phyloP scores from a whole-genome alignment of 176 grass and related monocot species.

The Phoenix roebelenii region DNA sequence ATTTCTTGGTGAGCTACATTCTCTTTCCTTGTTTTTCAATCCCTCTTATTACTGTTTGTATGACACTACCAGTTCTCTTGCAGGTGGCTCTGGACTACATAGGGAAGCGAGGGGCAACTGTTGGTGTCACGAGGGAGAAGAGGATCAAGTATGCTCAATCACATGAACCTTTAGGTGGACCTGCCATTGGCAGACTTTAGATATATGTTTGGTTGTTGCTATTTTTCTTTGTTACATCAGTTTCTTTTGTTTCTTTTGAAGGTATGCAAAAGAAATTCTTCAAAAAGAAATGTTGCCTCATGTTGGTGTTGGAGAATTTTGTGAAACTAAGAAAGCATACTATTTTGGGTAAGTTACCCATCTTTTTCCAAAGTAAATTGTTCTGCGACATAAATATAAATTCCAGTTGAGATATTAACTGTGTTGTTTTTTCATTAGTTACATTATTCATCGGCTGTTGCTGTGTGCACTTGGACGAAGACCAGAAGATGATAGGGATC shows the following conservation, averaged over 20 bases:
- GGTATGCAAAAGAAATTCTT: slow-evolving; percentile 97
- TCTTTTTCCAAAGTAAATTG: background rate
- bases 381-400: too few relatives aligned
- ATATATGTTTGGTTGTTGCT: too few relatives aligned
- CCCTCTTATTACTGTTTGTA: too few relatives aligned
- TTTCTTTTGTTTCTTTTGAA: slow-evolving; percentile 18
- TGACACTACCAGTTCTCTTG: background rate
- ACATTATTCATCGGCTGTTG: slow-evolving; percentile 96
- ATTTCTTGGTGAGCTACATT: too few relatives aligned
- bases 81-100: slow-evolving; percentile 98
- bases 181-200: too few relatives aligned
- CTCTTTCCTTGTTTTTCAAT: background rate
- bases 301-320: slow-evolving; percentile 92
- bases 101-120: slow-evolving; percentile 93
- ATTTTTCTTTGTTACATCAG: slow-evolving; percentile 1
- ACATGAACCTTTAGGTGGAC: background rate
- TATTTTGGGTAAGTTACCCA: slow-evolving; percentile 68
- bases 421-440: slow-evolving; percentile 37
- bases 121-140: slow-evolving; percentile 84
- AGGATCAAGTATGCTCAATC: slow-evolving; percentile 68
- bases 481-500: slow-evolving; percentile 94
- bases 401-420: slow-evolving; percentile 10
- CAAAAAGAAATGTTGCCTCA: slow-evolving; percentile 99
- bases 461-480: slow-evolving; percentile 92
- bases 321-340: slow-evolving; percentile 99